Evolutionary conservation across 2,329 filamentous ascomycete species (phyloP), one percentile per base, ranked within the genome.

Genomic region (Aureobasidium pullulans): DNA sequence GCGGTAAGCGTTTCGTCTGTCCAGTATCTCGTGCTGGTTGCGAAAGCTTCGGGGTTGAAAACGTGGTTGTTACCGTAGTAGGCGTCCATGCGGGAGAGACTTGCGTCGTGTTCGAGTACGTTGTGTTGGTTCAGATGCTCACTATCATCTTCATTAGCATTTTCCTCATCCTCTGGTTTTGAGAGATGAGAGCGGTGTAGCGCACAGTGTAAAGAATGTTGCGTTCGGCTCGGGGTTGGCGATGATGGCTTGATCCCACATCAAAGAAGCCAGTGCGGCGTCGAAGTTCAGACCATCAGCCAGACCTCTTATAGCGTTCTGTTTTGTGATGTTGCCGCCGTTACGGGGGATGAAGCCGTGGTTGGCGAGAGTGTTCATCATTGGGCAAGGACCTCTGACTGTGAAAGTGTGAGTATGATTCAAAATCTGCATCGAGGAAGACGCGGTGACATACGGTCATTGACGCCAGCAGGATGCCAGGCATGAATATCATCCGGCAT

Each of bases 341-440:
- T 63, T 57, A 40, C 61, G 63, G 9, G 62, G 60, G 36, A 69
- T 61, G 60, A 63, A 68, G 42, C 63, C 64, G 58, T 67, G 66
- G 56, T 67, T 67, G 29, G 66, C 66, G 13, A 64, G 62, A 7
- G 64, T 63, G 47, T 67, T 66, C 44, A 67, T 57, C 37, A 62
- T 65, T 9, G 56, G 56, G 34, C 56, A 58, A n/a, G 56, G 42
- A 7, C 56, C 56, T 23, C 66, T 64, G 31, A 73, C 60, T 61
- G 16, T 29, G 32, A 28, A 15, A n/a, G 15, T 9, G 15, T 46
- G 15, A 47, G 19, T 29, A 48, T 48, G 23, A 2, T 23, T 19
- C 2, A 16, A 7, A 8, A 13, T 42, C 13, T 31, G 28, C 11
- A 23, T 2, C 6, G 3, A 9, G 31, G 3, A 23, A 16, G 6